Conservation (phyloP, 1,284 basidiomycete species). For the Pisolithus thermaeus region DNA sequence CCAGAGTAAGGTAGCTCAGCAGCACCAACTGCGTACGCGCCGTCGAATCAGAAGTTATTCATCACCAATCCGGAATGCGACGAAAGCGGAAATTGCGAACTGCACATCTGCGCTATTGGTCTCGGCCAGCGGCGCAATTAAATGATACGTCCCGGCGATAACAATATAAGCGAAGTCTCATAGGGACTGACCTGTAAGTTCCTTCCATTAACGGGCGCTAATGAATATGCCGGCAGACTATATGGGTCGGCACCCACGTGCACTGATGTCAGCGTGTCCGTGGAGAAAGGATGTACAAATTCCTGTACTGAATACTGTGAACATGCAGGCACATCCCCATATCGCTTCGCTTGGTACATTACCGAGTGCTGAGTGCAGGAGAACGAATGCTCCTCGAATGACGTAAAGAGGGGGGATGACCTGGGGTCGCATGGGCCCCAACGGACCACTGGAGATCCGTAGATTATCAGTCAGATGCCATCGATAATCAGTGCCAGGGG, state of each 20-base stretch:
- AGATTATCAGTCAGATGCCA: slow-evolving; percentile 24
- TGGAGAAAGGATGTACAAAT: slow-evolving; percentile 18
- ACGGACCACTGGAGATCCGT: slow-evolving; percentile 8
- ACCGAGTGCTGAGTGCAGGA: slow-evolving; percentile 27
- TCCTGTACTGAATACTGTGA: slow-evolving; percentile 4
- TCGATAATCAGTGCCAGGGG: slow-evolving; percentile 24
- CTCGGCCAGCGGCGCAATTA: neutral
- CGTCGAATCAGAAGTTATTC: neutral
- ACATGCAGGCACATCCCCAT: neutral
- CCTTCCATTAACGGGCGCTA: slow-evolving; percentile 9
- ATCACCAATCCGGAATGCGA: slow-evolving; percentile 7
- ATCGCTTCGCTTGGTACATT: slow-evolving; percentile 24
- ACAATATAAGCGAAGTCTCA: neutral
- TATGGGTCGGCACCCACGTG: slow-evolving; percentile 4
- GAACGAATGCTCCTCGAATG: slow-evolving; percentile 22
- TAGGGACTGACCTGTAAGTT: neutral
- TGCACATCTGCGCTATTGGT: neutral
- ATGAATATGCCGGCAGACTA: slow-evolving; percentile 6
- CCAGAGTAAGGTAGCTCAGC: slow-evolving; percentile 28
- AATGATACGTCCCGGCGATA: neutral
- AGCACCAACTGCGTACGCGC: slow-evolving; percentile 13
- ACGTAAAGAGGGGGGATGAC: slow-evolving; percentile 24
- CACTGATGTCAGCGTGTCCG: slow-evolving; percentile 21
- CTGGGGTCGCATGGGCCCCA: slow-evolving; percentile 12
- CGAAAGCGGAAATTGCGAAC: slow-evolving; percentile 20